Percentiles rank a stretch among this genome's conserved stretches.
These are phyloP conservation scores for Kodamaea fukazawae DNA, from an alignment of 805 yeast species.

Conservation along the genomic window DNA sequence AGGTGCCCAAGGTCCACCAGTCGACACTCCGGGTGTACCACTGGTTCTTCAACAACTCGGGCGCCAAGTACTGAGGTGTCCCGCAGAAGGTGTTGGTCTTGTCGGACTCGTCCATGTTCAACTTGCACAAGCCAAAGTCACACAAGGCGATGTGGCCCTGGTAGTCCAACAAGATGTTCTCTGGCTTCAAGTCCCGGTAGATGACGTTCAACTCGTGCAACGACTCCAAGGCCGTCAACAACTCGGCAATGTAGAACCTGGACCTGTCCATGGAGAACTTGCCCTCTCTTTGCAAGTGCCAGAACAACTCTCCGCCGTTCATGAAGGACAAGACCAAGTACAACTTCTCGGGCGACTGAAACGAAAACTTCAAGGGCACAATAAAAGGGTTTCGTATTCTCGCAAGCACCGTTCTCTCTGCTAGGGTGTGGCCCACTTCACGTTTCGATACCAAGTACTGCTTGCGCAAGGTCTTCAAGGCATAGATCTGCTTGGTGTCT, in stretches of 20 bases:
- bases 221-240: conserved; percentile 88
- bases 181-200: conserved; percentile 95
- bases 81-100: conserved; percentile 95
- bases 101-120: conserved; percentile 88
- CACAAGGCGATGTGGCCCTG: conserved; percentile 98
- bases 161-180: conserved; percentile 88
- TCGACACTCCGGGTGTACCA: conserved; percentile 96
- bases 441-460: conserved; percentile 90
- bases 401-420: conserved; percentile 93
- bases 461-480: conserved; percentile 88
- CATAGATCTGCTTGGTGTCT: conserved; percentile 93
- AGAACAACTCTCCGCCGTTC: conserved; percentile 95
- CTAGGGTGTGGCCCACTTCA: conserved; percentile 94
- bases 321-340: conserved; percentile 89
- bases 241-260: conserved; percentile 90
- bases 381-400: conserved; percentile 92
- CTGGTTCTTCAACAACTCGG: conserved; percentile 85
- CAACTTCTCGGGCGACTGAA: conserved; percentile 94
- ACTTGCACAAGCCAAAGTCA: conserved; percentile 94
- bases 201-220: conserved; percentile 89
- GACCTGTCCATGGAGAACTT: conserved; percentile 85
- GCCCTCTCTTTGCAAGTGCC: conserved; percentile 89
- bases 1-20: conserved; percentile 97
- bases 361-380: conserved; percentile 92
- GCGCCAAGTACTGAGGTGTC: conserved; percentile 96